Evolutionary conservation across 2,329 filamentous ascomycete species (phyloP), one percentile per base, ranked within the genome.

Genomic region (Ceratocystis eucalypticola): DNA sequence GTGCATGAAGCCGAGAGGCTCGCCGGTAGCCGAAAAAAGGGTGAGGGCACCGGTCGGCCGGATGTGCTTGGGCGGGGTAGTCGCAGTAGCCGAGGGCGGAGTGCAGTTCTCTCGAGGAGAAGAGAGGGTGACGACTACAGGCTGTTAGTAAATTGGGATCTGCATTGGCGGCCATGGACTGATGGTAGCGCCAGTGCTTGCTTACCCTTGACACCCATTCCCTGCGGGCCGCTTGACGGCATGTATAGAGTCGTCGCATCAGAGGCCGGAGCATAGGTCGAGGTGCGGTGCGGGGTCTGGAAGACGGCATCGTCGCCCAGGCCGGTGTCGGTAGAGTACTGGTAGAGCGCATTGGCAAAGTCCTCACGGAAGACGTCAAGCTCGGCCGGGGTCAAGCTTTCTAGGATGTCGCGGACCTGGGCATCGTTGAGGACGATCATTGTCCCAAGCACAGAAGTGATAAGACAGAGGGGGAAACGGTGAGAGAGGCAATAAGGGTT

Each of bases 181-280:
- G 37, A 12, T 15, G 12, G 37, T 5, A 41, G 37, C 37, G 37
- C 10, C 3, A 41, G 10, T 41, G 37, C 37, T 41, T 41, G 37
- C 73, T 68, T 70, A 82, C 83, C 83, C 77, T 92, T 92, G 71
- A 90, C 82, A 2, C 84, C 86, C 69, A 88, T 85, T 33, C 83
- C 84, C 6, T 76, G 74, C 0, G 82, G 82, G 67, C 84, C 84
- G 28, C 81, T 84, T 1, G 87, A 87, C 0, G 88, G 88, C 85
- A 91, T 90, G 72, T 90, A 91, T 25, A 91, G 76, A 1, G 86
- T 89, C 20, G 83, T 86, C 37, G 80, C 77, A 50, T 79, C 79
- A 17, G 80, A 81, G 0, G 73, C 74, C 1, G 75, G 72, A 30
- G 80, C 81, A 50, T 79, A 73, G 6, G 84, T 77, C 0, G 78